A percentile compares a stretch with the other conserved stretches of the same genome.
Evolutionary conservation across 2,329 filamentous ascomycete species (phyloP).

Genomic region (Trichoderma simmonsii): DNA sequence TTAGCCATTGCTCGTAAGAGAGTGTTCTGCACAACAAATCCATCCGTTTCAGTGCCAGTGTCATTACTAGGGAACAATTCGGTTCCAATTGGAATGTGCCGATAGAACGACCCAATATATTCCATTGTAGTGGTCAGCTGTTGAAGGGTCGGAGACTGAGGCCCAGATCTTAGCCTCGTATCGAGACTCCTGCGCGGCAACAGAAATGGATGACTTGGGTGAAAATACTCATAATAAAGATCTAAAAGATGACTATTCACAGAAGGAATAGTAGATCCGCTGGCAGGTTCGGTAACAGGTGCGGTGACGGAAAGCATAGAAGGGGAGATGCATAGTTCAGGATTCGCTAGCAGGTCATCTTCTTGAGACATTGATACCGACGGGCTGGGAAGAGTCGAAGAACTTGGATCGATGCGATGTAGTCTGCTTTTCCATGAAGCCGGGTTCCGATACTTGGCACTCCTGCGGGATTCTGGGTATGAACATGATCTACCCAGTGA

Average conservation of each 20-base stretch:
- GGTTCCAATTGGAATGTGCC: background rate
- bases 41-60: background rate
- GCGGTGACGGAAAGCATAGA: background rate
- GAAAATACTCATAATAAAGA: background rate
- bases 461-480: background rate
- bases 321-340: background rate
- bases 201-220: background rate
- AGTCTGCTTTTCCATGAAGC: background rate
- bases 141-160: background rate
- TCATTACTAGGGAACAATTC: background rate
- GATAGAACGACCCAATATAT: background rate
- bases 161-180: background rate
- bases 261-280: background rate
- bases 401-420: background rate
- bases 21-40: background rate
- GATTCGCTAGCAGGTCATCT: background rate
- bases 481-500: background rate
- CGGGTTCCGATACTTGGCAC: background rate
- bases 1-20: background rate
- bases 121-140: background rate
- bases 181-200: background rate
- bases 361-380: background rate
- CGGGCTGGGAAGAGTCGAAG: background rate
- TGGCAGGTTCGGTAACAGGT: background rate
- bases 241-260: background rate